These are phyloP conservation scores for Zygosaccharomyces rouxii DNA, from an alignment of 805 yeast genomes.

Conservation along the genomic window DNA sequence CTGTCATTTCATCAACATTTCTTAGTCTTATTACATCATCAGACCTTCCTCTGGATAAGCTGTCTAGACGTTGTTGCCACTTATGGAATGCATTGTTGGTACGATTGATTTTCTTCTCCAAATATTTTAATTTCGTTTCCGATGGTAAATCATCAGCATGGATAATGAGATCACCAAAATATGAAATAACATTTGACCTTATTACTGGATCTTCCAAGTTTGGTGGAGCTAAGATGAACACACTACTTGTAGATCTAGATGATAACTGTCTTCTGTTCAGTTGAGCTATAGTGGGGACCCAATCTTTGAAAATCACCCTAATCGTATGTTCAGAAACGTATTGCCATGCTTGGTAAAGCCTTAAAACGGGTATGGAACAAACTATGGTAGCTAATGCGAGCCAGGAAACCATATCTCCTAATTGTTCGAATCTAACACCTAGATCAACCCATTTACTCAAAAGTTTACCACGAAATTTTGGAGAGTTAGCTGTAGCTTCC, in stretches of 20 bases:
- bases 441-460: slow-evolving; percentile 80
- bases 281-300: slow-evolving; percentile 93
- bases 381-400: slow-evolving; percentile 79
- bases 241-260: slow-evolving; percentile 50
- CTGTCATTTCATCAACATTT: slow-evolving; percentile 27
- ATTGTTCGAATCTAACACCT: slow-evolving; percentile 68
- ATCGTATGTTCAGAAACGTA: slow-evolving; percentile 56
- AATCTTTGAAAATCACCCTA: slow-evolving; percentile 64
- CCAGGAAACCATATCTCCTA: slow-evolving; percentile 95
- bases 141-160: slow-evolving; percentile 30
- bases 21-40: slow-evolving; percentile 35
- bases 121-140: slow-evolving; percentile 38
- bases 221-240: slow-evolving; percentile 75
- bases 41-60: slow-evolving; percentile 10
- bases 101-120: slow-evolving; percentile 62
- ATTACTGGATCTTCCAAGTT: slow-evolving; percentile 76
- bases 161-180: slow-evolving; percentile 79
- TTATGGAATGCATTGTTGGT: slow-evolving; percentile 69
- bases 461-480: slow-evolving; percentile 52
- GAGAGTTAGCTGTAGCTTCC: slow-evolving; percentile 14
- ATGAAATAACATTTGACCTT: slow-evolving; percentile 77
- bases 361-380: slow-evolving; percentile 75
- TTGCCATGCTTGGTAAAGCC: slow-evolving; percentile 73
- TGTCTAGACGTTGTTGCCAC: slow-evolving; percentile 70
- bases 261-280: slow-evolving; percentile 69